Conservation (phyloP, 2,329 filamentous ascomycete genomes). For the Botryotinia convoluta region DNA sequence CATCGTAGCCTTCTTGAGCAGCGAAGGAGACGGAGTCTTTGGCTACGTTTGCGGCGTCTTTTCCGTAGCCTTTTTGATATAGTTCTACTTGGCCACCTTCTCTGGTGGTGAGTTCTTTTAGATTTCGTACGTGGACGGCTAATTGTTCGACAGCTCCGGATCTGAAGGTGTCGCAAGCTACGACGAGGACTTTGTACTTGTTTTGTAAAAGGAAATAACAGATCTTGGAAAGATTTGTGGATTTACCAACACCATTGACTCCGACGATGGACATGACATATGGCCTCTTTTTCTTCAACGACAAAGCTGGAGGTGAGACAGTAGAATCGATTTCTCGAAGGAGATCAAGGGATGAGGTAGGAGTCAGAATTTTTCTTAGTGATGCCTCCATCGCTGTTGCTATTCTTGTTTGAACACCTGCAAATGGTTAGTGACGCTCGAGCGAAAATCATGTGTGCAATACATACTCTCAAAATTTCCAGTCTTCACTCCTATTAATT, state of each 20-base stretch:
- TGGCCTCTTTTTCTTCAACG: conserved; percentile 65
- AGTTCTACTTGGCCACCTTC: conserved; percentile 85
- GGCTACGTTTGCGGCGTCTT: conserved; percentile 92
- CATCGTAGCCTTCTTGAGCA: conserved; percentile 73
- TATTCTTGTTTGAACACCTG: conserved; percentile 75
- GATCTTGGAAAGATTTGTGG: conserved; percentile 95
- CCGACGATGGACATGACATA: conserved; percentile 98
- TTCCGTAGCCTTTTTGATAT: conserved; percentile 96
- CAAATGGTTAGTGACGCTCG: conserved; percentile 30
- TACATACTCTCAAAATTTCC: conserved; percentile 74
- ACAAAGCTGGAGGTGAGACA: conserved; percentile 62
- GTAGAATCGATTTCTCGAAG: conserved; percentile 88
- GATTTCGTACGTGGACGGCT: conserved; percentile 88
- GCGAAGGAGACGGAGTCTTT: conserved; percentile 89
- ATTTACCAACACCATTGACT: conserved; percentile 97
- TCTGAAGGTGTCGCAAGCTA: conserved; percentile 93
- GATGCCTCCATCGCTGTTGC: conserved; percentile 87
- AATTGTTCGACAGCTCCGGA: conserved; percentile 96
- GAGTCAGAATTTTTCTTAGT: conserved; percentile 90
- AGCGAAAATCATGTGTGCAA: conserved; percentile 22
- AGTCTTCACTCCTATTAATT: conserved; percentile 87
- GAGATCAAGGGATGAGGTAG: conserved; percentile 89
- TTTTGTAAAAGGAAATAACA: conserved; percentile 98
- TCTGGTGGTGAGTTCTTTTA: conserved; percentile 81
- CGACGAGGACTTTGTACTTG: conserved; percentile 91